Evolutionary conservation across 495 filamentous ascomycete species (phyloP), one percentile per base, ranked within the genome.

Genomic region (Talaromyces thailandensis): DNA sequence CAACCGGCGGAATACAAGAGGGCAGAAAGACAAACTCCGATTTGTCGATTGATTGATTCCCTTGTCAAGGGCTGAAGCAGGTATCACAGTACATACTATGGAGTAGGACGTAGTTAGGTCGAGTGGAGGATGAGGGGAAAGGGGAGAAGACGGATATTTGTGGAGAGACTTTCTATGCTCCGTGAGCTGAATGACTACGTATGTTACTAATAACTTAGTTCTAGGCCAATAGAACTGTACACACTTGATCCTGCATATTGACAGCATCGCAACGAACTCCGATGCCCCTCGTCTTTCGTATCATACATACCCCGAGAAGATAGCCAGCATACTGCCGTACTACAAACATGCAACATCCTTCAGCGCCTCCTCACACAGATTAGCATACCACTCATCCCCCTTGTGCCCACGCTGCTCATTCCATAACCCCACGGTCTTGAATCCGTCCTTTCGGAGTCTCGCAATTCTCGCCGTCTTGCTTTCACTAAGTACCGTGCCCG

Each of bases 401-500:
- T 78, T 79, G 70, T 74, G 77, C 14, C 66, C 68, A 37, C 70
- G 68, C n/a, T 60, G 60, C 6, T 60, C 26, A 4, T 69, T 68
- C 29, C 65, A 68, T 60, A 77, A 23, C 3, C 75, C 75, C 40
- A 75, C 70, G 0, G 69, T 74, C 14, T 63, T 61, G 72, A 74
- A 79, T 12, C 68, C 67, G 5, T 76, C 73, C 2, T 67, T 53
- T 0, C 73, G 67, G 4, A 79, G 62, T 18, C 77, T 66, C 4
- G 45, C 56, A 50, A 79, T 75, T 2, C 77, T 64, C 58, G 78
- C 67, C 35, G 66, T 63, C 48, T 70, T 76, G 2, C 68, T 73
- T 52, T 79, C 76, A 23, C 65, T 66, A 26, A 61, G 59, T 11
- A 52, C 18, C 24, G 59, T 61, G 31, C 59, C 59, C 26, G 59